Evolutionary conservation across 2,329 filamentous ascomycete genomes (phyloP).

Genomic region (Fusarium domesticum): DNA sequence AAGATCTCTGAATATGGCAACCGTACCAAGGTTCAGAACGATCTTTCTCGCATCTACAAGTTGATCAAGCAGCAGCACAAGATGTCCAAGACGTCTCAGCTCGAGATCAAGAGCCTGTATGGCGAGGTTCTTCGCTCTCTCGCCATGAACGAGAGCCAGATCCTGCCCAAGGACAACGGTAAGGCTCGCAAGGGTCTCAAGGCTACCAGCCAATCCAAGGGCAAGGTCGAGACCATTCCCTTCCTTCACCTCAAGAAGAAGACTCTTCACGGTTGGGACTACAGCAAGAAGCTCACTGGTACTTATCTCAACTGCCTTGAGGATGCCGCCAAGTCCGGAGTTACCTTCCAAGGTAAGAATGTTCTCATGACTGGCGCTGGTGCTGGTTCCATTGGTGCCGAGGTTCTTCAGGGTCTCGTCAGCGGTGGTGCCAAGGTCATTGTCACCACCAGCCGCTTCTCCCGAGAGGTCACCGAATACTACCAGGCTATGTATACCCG

Average conservation of each 20-base stretch:
- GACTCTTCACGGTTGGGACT: constrained; percentile 92
- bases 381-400: constrained; percentile 94
- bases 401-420: constrained; percentile 92
- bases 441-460: constrained; percentile 95
- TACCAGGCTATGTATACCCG: constrained; percentile 98
- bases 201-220: constrained; percentile 63
- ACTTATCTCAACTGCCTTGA: constrained; percentile 90
- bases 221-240: constrained; percentile 94
- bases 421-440: constrained; percentile 95
- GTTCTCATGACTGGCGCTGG: constrained; percentile 98
- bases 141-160: constrained; percentile 97
- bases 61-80: constrained; percentile 98
- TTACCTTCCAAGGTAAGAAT: constrained; percentile 93
- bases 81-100: constrained; percentile 90
- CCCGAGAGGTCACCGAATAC: constrained; percentile 95
- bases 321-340: constrained; percentile 79
- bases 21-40: constrained; percentile 95
- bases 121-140: constrained; percentile 90
- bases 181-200: constrained; percentile 58
- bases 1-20: constrained; percentile 99
- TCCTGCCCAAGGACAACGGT: constrained; percentile 82
- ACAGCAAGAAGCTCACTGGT: constrained; percentile 97
- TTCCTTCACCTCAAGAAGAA: constrained; percentile 97
- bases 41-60: constrained; percentile 93
- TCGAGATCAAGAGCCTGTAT: constrained; percentile 95